A percentile compares a stretch with the other conserved stretches of the same genome.
Conservation (phyloP, 2,329 filamentous ascomycete genomes). For the Cladophialophora yegresii region DNA sequence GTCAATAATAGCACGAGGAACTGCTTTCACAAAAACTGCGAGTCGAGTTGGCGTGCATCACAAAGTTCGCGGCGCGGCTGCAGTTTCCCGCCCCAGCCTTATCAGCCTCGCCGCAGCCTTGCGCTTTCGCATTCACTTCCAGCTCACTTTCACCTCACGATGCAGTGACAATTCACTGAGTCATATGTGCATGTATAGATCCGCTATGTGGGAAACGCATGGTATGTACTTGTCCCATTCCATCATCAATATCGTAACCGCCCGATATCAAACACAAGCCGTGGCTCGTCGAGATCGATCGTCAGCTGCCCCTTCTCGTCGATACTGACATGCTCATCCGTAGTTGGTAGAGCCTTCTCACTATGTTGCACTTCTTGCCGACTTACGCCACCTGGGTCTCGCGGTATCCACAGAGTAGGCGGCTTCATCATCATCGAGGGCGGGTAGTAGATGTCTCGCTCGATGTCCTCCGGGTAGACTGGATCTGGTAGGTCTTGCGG, state of each 20-base stretch:
- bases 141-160: neutral
- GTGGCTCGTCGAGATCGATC: constrained; percentile 24
- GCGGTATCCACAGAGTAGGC: constrained; percentile 78
- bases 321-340: constrained; percentile 29
- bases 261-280: constrained; percentile 26
- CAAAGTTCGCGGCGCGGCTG: constrained; percentile 8
- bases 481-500: constrained; percentile 40
- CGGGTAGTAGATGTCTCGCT: constrained; percentile 70
- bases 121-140: neutral
- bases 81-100: neutral
- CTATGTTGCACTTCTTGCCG: constrained; percentile 73
- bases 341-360: constrained; percentile 24
- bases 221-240: neutral
- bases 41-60: neutral
- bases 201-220: neutral
- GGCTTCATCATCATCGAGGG: constrained; percentile 64
- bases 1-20: neutral
- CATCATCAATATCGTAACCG: constrained; percentile 25
- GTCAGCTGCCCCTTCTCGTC: constrained; percentile 25
- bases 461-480: constrained; percentile 63
- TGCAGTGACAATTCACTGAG: neutral
- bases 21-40: neutral
- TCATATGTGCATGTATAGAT: neutral
- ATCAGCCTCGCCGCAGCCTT: constrained; percentile 11
- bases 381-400: constrained; percentile 72